These are phyloP conservation scores for Mucor circinelloides DNA, from an alignment of 371 early-diverging fungal species.

Conservation along the genomic window DNA sequence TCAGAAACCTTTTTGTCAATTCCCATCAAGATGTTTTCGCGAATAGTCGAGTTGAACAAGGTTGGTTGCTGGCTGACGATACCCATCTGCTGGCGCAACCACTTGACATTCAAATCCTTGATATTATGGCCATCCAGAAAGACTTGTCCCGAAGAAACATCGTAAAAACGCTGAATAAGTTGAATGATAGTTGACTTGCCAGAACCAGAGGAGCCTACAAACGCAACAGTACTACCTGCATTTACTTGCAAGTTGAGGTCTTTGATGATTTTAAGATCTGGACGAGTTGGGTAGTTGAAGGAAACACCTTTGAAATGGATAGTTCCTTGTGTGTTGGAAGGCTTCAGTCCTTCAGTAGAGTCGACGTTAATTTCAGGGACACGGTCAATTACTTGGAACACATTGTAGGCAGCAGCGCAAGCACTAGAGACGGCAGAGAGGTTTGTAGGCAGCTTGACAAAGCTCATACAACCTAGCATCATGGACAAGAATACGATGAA, in stretches of 20 bases:
- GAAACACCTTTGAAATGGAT: conserved; percentile 65
- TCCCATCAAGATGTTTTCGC: conserved; percentile 72
- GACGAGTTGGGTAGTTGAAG: conserved; percentile 71
- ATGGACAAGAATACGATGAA: conserved; percentile 71
- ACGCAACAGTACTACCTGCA: conserved; percentile 63
- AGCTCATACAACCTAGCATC: conserved; percentile 58
- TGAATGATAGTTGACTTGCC: conserved; percentile 72
- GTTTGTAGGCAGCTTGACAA: conserved; percentile 57
- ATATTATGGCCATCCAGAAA: conserved; percentile 60
- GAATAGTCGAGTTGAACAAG: conserved; percentile 72
- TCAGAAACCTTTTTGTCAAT: conserved; percentile 46
- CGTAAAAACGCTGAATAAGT: conserved; percentile 70
- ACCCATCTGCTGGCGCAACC: conserved; percentile 66
- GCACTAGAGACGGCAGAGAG: conserved; percentile 62
- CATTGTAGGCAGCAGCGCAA: conserved; percentile 62
- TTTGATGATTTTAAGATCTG: conserved; percentile 55
- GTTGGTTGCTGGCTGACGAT: conserved; percentile 75
- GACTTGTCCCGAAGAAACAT: conserved; percentile 54
- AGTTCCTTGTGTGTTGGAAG: conserved; percentile 33
- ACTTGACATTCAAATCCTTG: conserved; percentile 50
- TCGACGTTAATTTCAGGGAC: conserved; percentile 64
- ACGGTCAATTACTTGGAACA: conserved; percentile 81
- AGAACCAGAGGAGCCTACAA: conserved; percentile 70
- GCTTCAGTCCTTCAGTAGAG: conserved; percentile 40
- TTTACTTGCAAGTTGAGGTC: conserved; percentile 61